These are phyloP conservation scores for Yamadazyma taylorii DNA, from an alignment of 1,139 yeast species.

Conservation along the genomic window DNA sequence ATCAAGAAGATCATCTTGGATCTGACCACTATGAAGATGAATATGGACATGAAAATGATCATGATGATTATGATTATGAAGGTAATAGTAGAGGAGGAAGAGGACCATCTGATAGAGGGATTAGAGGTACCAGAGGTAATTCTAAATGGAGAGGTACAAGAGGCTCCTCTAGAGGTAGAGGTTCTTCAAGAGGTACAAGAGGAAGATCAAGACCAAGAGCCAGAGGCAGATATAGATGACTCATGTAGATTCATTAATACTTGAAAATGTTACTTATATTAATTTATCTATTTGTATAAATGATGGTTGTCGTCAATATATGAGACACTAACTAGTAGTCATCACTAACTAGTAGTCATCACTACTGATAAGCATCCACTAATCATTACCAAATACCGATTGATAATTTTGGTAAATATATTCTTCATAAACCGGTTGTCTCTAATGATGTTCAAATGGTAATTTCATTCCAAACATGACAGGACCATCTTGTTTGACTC, in stretches of 20 bases:
- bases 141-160: constrained; percentile 11
- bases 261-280: too few relatives aligned
- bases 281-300: not conserved
- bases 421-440: too few relatives aligned
- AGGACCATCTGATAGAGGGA: constrained; percentile 15
- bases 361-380: too few relatives aligned
- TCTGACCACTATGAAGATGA: constrained; percentile 15
- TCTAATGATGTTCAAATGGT: constrained; percentile 45
- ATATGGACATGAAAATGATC: constrained; percentile 13
- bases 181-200: constrained; percentile 12
- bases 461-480: constrained; percentile 52
- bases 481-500: constrained; percentile 71
- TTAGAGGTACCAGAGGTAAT: constrained; percentile 2
- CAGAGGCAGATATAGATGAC: not conserved
- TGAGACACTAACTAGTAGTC: too few relatives aligned
- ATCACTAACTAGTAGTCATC: too few relatives aligned
- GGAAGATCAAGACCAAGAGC: constrained; percentile 5
- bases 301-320: too few relatives aligned
- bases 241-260: too few relatives aligned
- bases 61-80: constrained; percentile 9
- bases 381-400: too few relatives aligned
- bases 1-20: too few relatives aligned
- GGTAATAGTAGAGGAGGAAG: constrained; percentile 11
- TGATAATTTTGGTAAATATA: too few relatives aligned
- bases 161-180: constrained; percentile 17